Evolutionary conservation across 2,329 filamentous ascomycete species (phyloP).

Genomic region (Verticillium longisporum): DNA sequence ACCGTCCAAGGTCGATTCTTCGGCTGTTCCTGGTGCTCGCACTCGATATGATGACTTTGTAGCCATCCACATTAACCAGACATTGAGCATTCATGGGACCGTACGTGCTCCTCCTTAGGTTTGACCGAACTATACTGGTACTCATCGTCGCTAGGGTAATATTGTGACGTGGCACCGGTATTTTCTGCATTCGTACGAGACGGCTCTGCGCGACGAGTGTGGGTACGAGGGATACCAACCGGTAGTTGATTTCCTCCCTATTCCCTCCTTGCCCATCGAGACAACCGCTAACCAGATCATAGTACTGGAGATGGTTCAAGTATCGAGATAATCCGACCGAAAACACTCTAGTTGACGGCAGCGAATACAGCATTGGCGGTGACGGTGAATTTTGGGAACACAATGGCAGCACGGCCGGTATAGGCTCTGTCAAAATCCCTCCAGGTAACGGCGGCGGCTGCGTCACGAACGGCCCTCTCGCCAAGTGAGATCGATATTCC

Average conservation of each 20-base stretch:
- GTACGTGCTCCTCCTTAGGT: conserved; percentile 1
- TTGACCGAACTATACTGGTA: background rate
- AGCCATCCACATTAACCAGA: conserved; percentile 10
- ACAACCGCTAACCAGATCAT: background rate
- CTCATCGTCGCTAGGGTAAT: background rate
- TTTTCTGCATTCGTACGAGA: conserved; percentile 8
- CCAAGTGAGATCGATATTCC: conserved; percentile 2
- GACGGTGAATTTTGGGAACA: conserved; percentile 25
- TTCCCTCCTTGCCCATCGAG: background rate
- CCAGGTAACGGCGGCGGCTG: conserved; percentile 27
- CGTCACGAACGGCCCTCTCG: conserved; percentile 24
- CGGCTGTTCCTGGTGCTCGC: conserved; percentile 3
- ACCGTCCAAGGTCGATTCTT: conserved; percentile 3
- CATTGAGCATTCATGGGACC: conserved; percentile 5
- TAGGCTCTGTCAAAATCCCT: conserved; percentile 21
- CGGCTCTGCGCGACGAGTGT: conserved; percentile 9
- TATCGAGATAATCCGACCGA: conserved; percentile 19
- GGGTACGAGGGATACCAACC: conserved; percentile 11
- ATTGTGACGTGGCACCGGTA: conserved; percentile 13
- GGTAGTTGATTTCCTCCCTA: background rate
- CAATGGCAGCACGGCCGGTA: conserved; percentile 12
- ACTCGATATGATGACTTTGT: conserved; percentile 15
- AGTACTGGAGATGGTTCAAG: conserved; percentile 29
- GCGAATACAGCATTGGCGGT: conserved; percentile 28
- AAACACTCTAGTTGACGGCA: conserved; percentile 33